phyloP scores from a whole-genome alignment of 495 filamentous ascomycete genomes.

The Rhypophila decipiens region DNA sequence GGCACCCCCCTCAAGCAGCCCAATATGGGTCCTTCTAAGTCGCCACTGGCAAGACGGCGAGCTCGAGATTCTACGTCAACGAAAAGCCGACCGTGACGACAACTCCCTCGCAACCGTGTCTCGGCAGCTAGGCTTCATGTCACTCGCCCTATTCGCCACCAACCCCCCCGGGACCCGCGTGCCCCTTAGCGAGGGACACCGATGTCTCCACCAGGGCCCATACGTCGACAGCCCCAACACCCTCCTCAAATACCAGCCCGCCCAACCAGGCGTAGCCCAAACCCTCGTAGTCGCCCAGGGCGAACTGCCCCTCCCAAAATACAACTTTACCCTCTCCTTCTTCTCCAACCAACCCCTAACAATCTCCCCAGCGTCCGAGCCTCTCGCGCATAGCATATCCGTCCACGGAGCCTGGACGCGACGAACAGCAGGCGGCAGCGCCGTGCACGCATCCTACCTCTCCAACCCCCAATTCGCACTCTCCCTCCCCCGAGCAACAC shows the following conservation, averaged over 20 bases:
- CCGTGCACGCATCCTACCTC: constrained; percentile 65
- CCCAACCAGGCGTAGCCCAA: constrained; percentile 47
- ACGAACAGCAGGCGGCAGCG: constrained; percentile 77
- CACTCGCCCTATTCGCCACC: constrained; percentile 70
- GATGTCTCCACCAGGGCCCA: constrained; percentile 56
- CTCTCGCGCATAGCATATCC: constrained; percentile 49
- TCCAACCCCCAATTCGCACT: constrained; percentile 82
- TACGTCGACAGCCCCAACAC: constrained; percentile 93
- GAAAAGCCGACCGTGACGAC: constrained; percentile 15
- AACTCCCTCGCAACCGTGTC: constrained; percentile 32
- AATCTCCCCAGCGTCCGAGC: constrained; percentile 53
- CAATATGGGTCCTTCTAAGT: constrained; percentile 77
- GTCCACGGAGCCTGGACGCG: constrained; percentile 63
- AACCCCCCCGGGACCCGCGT: constrained; percentile 58
- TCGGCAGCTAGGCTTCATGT: constrained; percentile 66
- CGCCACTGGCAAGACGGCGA: constrained; percentile 65
- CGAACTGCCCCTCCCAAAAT: constrained; percentile 57
- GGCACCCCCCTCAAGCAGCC: constrained; percentile 46
- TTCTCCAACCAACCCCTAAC: constrained; percentile 58
- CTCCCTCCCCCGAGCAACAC: constrained; percentile 45
- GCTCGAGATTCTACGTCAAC: constrained; percentile 32
- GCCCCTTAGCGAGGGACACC: constrained; percentile 58
- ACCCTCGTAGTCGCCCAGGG: constrained; percentile 78
- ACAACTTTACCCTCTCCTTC: constrained; percentile 79
- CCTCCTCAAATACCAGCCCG: constrained; percentile 66